These are phyloP conservation scores for Leccinum uliginosum DNA, from an alignment of 768 basidiomycete species.

Conservation along the genomic window DNA sequence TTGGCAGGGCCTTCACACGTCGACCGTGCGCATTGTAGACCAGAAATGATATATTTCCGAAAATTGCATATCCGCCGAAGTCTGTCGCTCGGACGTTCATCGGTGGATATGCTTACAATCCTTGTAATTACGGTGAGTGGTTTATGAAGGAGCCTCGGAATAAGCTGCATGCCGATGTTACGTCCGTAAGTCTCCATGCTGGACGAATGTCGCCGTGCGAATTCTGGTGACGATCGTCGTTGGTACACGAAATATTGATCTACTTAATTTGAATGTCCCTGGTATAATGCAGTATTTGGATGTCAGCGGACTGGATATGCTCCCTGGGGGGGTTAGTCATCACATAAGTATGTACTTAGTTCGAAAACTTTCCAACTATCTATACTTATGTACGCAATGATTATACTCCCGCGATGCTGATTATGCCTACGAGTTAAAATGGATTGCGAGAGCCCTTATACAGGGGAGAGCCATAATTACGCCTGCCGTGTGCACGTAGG, in stretches of 20 bases:
- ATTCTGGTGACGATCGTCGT: background rate
- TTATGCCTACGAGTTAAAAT: background rate
- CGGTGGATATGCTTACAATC: background rate
- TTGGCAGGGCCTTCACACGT: background rate
- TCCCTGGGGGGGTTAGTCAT: background rate
- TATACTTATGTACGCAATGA: background rate
- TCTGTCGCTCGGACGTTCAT: background rate
- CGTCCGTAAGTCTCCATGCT: constrained; percentile 53
- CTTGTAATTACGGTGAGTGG: background rate
- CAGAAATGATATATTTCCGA: background rate
- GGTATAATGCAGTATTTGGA: background rate
- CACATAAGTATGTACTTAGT: background rate
- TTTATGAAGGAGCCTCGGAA: background rate
- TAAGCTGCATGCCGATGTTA: constrained; percentile 31
- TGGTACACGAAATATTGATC: background rate
- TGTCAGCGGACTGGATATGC: background rate
- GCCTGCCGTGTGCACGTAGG: background rate
- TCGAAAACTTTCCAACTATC: no score
- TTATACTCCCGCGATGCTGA: background rate
- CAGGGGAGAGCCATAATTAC: background rate
- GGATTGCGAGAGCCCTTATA: background rate
- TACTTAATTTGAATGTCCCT: background rate
- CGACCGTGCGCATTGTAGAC: background rate
- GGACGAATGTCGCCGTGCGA: constrained; percentile 7
- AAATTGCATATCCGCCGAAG: background rate